phyloP scores from a whole-genome alignment of 164 flowering plant genomes.

The Aristolochia californica region DNA sequence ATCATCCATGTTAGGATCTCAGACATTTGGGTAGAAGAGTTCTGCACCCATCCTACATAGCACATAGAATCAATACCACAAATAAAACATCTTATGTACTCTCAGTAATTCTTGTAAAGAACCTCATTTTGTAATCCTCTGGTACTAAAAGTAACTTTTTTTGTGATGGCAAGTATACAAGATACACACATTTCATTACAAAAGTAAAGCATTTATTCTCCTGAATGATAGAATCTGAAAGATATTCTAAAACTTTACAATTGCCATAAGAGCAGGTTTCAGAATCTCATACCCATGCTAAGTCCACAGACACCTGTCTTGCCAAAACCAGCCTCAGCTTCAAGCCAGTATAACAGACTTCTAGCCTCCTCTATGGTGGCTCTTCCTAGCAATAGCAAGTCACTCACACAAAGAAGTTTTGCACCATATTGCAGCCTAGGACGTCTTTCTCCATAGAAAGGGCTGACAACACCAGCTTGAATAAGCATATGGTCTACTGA shows the following conservation, averaged over 20 bases:
- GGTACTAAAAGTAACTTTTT: neutral
- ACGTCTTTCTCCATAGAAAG: conserved; percentile 86
- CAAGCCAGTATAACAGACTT: conserved; percentile 81
- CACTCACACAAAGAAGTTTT: conserved; percentile 91
- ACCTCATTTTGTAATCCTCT: too few relatives aligned
- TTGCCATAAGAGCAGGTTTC: neutral
- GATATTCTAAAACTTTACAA: neutral
- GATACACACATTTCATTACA: neutral
- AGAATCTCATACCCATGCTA: conserved; percentile 78
- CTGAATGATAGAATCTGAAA: neutral
- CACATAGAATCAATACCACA: too few relatives aligned
- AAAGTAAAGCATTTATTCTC: neutral
- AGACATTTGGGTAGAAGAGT: too few relatives aligned
- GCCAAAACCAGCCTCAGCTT: conserved; percentile 70
- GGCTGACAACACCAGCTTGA: conserved; percentile 40
- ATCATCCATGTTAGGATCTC: too few relatives aligned
- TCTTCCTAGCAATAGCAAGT: conserved; percentile 81
- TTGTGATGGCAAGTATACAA: neutral
- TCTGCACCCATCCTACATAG: too few relatives aligned
- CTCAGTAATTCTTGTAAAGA: too few relatives aligned
- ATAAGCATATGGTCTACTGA: neutral
- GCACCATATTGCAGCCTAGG: conserved; percentile 80
- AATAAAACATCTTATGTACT: too few relatives aligned
- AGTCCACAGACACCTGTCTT: conserved; percentile 95
- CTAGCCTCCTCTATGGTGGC: conserved; percentile 92